A percentile compares a stretch with the other conserved stretches of the same genome.
These are phyloP conservation scores for Pezicula radicicola DNA, from an alignment of 2,329 filamentous ascomycete genomes.

Conservation along the genomic window DNA sequence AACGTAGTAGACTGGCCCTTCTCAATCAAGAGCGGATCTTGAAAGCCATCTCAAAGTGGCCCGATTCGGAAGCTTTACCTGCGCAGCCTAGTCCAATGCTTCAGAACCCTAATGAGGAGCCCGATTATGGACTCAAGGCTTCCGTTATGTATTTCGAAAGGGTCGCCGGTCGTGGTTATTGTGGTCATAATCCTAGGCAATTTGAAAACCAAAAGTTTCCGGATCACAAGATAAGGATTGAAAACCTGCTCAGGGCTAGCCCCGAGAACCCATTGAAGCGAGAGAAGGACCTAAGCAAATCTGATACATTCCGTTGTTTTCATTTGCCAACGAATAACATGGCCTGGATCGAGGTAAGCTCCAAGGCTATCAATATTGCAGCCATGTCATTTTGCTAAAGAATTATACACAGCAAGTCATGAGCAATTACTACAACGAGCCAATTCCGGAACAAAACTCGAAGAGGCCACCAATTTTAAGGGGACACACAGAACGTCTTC, in stretches of 20 bases:
- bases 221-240: no score
- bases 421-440: conserved; percentile 10
- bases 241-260: no score
- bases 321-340: conserved; percentile 21
- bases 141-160: neutral
- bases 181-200: neutral
- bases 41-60: neutral
- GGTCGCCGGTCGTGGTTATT: neutral
- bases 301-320: conserved; percentile 11
- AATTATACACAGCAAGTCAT: conserved; percentile 9
- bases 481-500: conserved; percentile 8
- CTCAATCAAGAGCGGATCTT: conserved; percentile 4
- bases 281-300: neutral
- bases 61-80: neutral
- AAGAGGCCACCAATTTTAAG: neutral
- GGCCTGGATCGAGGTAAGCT: conserved; percentile 16
- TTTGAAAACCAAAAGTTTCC: neutral
- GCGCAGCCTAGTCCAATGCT: neutral
- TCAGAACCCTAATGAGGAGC: neutral
- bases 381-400: neutral
- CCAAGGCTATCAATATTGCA: no score
- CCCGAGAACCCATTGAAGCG: neutral
- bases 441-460: neutral
- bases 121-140: conserved; percentile 1
- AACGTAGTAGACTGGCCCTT: no score